Evolutionary conservation across 441 rosid species (phyloP), one percentile per base, ranked within the genome.

Genomic region (Adansonia grandidieri): DNA sequence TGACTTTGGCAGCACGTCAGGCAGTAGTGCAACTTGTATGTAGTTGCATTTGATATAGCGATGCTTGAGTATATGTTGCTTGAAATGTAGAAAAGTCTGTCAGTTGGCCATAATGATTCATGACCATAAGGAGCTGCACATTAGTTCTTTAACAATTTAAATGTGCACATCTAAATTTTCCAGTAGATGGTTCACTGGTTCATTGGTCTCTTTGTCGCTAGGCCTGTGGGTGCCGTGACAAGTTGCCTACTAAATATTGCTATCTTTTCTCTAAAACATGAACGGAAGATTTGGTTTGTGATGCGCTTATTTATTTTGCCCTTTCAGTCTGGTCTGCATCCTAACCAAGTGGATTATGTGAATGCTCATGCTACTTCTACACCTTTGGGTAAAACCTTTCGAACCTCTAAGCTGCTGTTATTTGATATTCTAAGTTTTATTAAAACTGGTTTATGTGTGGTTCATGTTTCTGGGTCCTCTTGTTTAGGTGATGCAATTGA

Each of bases 281-380:
- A 40, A 40, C 44, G 6, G 44, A 4, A 5, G 44, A 40, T 40
- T 3, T 48, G 32, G 42, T 74, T 79, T 74, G 51, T 64, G 44
- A n/a, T 67, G 37, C 62, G 42, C 53, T 81, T 73, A 19, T 22
- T 71, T 77, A 78, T 77, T 50, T 51, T 72, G 65, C 71, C 15
- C 10, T 77, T 82, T 84, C 90, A 95, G 97, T 89, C 98, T 47
- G 94, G 93, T 78, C 83, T 95, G 79, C 88, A 79, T 61, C 88
- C 95, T 50, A 79, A 82, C 79, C 94, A 93, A 83, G 95, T 95
- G 73, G 95, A 90, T 85, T 95, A 95, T 75, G 79, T 93, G 63
- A 95, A 95, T 74, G 96, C 98, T 15, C 98, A 95, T 88, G 98
- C 98, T 28, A 95, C 98, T 56, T 95, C 98, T 48, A 95, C 98